Evolutionary conservation across 202 grass and related monocot genomes (phyloP), one percentile per base, ranked within the genome.

Genomic region (Panicum hallii): DNA sequence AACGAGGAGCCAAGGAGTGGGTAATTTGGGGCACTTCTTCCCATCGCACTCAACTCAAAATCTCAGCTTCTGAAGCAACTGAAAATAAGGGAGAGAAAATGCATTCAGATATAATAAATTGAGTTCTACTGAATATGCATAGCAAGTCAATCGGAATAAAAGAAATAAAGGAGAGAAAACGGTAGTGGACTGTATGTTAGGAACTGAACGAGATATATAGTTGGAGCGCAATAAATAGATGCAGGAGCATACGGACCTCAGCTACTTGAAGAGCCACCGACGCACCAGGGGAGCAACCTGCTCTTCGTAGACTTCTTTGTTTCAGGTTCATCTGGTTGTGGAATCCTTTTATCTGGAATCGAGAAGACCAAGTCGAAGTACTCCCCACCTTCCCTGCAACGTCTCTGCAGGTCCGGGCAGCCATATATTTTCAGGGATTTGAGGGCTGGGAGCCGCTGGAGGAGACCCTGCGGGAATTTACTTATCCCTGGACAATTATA

Each of bases 371-470:
- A 58, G 55, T 23, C 55, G 55, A 58, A 58, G 9, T 23, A 23
- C 55, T 58, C n/a, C 55, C 55, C 55, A 58, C 55, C 20, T 58
- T 57, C 8, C 28, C 52, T 17, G n/a, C 65, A 70, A 16, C 36
- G 14, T 57, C 66, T 81, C 16, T 13, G 0, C 50, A 79, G 47
- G 15, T 49, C 26, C 9, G 58, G 60, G 60, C 76, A 79, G 3
- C 0, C 9, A 0, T 0, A 0, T 65, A 79, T 34, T 0, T 0
- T 0, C 23, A 79, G 16, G 61, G 0, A 13, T 79, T 52, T 9
- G 77, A 82, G 40, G 40, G 22, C 3, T 11, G 40, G 72, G 38
- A 84, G 50, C 49, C 26, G 22, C 23, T 57, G 61, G 22, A 84
- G 72, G 10, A 67, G 71, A 76, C 72, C 46, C 6, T 67, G 36